These are phyloP conservation scores for Scedosporium dehoogii DNA, from an alignment of 2,329 filamentous ascomycete species.

Conservation along the genomic window DNA sequence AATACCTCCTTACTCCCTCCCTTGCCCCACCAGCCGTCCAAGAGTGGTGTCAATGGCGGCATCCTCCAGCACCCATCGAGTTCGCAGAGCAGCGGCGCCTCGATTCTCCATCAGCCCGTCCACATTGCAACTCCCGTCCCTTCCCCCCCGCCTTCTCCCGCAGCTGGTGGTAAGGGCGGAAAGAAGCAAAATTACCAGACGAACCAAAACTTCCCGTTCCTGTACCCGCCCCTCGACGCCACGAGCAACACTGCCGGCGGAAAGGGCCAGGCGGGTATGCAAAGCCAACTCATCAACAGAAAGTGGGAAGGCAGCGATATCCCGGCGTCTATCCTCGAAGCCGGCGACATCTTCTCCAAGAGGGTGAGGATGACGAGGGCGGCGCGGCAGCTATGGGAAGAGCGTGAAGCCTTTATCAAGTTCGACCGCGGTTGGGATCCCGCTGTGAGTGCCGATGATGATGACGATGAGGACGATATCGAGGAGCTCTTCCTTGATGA, in stretches of 20 bases:
- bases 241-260: conserved; percentile 84
- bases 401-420: conserved; percentile 81
- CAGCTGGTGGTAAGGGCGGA: conserved; percentile 76
- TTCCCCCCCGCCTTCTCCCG: conserved; percentile 86
- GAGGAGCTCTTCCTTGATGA: conserved; percentile 37
- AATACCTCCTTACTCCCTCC: conserved; percentile 86
- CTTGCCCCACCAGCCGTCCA: conserved; percentile 62
- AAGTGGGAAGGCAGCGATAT: conserved; percentile 93
- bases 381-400: conserved; percentile 90
- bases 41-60: conserved; percentile 49
- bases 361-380: conserved; percentile 86
- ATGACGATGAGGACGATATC: conserved; percentile 34
- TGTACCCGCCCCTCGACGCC: conserved; percentile 87
- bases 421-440: conserved; percentile 83
- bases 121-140: conserved; percentile 98
- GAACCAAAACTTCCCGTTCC: conserved; percentile 95
- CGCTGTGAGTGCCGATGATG: conserved; percentile 25
- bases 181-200: conserved; percentile 99
- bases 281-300: conserved; percentile 69
- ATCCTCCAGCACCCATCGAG: conserved; percentile 48
- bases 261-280: conserved; percentile 71
- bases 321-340: conserved; percentile 88
- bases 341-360: conserved; percentile 81
- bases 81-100: conserved; percentile 50
- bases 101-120: conserved; percentile 89